Conservation (phyloP, 2,329 filamentous ascomycete species). For the Talaromyces sp. region DNA sequence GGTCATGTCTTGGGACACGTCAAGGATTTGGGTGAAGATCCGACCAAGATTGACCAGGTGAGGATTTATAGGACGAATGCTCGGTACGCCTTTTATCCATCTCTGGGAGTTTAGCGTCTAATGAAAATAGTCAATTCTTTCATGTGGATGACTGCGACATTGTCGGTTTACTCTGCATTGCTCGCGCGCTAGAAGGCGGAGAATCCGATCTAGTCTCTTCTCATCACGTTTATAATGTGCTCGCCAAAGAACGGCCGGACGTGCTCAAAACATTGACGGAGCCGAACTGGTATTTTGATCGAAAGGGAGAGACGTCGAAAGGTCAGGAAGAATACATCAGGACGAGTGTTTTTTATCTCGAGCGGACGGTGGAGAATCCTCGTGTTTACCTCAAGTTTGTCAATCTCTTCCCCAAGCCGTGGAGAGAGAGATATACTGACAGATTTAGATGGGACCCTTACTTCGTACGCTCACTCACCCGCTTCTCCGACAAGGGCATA, state of each 20-base stretch:
- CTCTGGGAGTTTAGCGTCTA: neutral
- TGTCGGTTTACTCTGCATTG: slow-evolving; percentile 77
- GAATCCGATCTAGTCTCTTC: slow-evolving; percentile 77
- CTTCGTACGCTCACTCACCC: slow-evolving; percentile 70
- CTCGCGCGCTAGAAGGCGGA: slow-evolving; percentile 73
- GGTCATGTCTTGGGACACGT: slow-evolving; percentile 87
- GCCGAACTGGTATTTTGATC: slow-evolving; percentile 88
- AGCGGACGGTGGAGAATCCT: slow-evolving; percentile 58
- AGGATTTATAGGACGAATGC: slow-evolving; percentile 88
- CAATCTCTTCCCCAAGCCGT: neutral
- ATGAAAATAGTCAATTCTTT: slow-evolving; percentile 65
- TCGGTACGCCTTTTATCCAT: slow-evolving; percentile 38
- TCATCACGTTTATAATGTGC: slow-evolving; percentile 76
- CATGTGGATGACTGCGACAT: slow-evolving; percentile 80
- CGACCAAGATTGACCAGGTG: slow-evolving; percentile 76
- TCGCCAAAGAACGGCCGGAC: slow-evolving; percentile 71
- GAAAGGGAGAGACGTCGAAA: slow-evolving; percentile 74
- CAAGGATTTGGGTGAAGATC: slow-evolving; percentile 81
- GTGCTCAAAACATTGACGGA: slow-evolving; percentile 70
- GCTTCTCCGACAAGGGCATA: slow-evolving; percentile 68
- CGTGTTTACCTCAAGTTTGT: slow-evolving; percentile 69
- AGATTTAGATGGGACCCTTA: slow-evolving; percentile 70
- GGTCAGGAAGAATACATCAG: slow-evolving; percentile 73
- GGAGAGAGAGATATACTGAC: slow-evolving; percentile 6
- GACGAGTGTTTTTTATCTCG: slow-evolving; percentile 71